Percentiles rank a stretch among this genome's conserved stretches.
phyloP scores from a whole-genome alignment of 768 basidiomycete genomes.

The Scleroderma citrinum region DNA sequence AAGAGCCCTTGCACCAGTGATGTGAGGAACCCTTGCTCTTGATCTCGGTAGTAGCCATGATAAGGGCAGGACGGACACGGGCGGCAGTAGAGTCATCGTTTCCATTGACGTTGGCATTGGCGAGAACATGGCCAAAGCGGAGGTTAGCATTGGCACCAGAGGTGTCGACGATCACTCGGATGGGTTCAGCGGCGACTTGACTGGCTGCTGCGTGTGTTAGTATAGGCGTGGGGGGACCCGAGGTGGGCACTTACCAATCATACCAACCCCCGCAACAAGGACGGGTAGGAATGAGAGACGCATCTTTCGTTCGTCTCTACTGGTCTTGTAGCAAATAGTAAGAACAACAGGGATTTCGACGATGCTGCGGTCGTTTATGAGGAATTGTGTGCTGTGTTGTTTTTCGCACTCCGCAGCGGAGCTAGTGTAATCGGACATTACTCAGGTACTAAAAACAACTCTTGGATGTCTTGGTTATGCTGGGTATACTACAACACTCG shows the following conservation, averaged over 20 bases:
- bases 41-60: constrained; percentile 6
- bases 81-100: constrained; percentile 20
- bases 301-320: constrained; percentile 20
- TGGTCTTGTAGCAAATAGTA: not conserved
- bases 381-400: not conserved
- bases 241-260: constrained; percentile 19
- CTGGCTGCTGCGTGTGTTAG: constrained; percentile 12
- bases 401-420: not conserved
- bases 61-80: constrained; percentile 11
- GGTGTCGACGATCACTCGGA: constrained; percentile 38
- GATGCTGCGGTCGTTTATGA: not conserved
- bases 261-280: constrained; percentile 32
- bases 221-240: not conserved
- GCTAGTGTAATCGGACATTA: not conserved
- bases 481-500: too few relatives aligned
- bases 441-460: too few relatives aligned
- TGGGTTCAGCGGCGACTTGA: constrained; percentile 44
- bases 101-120: constrained; percentile 26
- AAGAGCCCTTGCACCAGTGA: constrained; percentile 29
- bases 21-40: constrained; percentile 10
- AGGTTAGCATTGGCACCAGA: constrained; percentile 28
- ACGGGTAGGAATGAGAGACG: constrained; percentile 33
- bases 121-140: constrained; percentile 34
- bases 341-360: not conserved
- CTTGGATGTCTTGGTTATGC: too few relatives aligned